Percentiles rank a stretch among this genome's conserved stretches.
phyloP scores from a whole-genome alignment of 2,329 filamentous ascomycete species.

The Cladophialophora bantiana region DNA sequence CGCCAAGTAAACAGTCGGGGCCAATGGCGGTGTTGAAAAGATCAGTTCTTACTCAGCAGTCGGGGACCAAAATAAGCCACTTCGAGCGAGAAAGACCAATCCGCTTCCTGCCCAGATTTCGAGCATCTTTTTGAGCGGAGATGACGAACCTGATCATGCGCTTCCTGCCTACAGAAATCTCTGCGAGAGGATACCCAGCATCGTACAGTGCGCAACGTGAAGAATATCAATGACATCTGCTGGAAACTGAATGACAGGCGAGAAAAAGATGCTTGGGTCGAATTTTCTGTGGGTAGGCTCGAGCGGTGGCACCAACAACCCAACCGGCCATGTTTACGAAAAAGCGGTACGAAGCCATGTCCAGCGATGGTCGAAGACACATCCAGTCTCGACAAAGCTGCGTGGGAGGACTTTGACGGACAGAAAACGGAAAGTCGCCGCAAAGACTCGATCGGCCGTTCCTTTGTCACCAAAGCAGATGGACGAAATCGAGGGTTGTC shows the following conservation, averaged over 20 bases:
- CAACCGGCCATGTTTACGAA: background rate
- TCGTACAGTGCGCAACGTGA: background rate
- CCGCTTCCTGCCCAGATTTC: background rate
- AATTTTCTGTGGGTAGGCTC: conserved; percentile 3
- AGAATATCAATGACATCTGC: background rate
- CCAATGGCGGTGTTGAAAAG: background rate
- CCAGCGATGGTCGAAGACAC: background rate
- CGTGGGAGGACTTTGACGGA: background rate
- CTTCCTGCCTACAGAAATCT: background rate
- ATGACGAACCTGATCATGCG: background rate
- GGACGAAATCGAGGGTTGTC: background rate
- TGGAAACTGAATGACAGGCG: background rate
- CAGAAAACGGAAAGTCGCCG: background rate
- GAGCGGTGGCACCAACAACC: background rate
- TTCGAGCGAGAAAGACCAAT: background rate
- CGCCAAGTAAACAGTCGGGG: background rate
- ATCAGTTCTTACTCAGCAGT: background rate
- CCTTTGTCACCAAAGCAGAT: background rate
- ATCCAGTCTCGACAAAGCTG: background rate
- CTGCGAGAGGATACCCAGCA: background rate
- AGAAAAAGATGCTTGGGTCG: background rate
- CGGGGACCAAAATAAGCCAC: background rate
- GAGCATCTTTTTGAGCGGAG: background rate
- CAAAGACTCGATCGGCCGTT: background rate
- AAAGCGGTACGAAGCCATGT: background rate